A percentile compares a stretch with the other conserved stretches of the same genome.
Evolutionary conservation across 331 rosid species (phyloP).

Genomic region (Quercus tomentella): DNA sequence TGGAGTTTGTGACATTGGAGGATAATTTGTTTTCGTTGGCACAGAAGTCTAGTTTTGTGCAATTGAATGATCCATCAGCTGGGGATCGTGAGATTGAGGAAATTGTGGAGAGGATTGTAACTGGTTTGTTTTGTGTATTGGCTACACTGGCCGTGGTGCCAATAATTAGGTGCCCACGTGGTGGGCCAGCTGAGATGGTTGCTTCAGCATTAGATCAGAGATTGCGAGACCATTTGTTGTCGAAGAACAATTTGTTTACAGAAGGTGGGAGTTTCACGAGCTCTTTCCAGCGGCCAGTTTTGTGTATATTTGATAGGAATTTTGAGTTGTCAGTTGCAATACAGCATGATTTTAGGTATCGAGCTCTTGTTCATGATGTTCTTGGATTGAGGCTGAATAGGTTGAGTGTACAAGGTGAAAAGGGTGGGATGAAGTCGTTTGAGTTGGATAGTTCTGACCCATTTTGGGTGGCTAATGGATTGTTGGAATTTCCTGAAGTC

Average conservation of each 20-base stretch:
- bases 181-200: constrained; percentile 93
- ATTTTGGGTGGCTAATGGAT: constrained; percentile 79
- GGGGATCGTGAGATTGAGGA: constrained; percentile 91
- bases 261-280: constrained; percentile 67
- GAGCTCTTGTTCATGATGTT: constrained; percentile 79
- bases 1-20: constrained; percentile 82
- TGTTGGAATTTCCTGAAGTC: constrained; percentile 75
- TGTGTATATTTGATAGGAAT: constrained; percentile 83
- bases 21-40: constrained; percentile 76
- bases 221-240: constrained; percentile 74
- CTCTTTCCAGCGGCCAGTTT: constrained; percentile 82
- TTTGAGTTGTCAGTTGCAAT: constrained; percentile 84
- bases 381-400: constrained; percentile 82
- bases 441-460: constrained; percentile 76
- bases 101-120: constrained; percentile 62
- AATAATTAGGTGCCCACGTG: constrained; percentile 67
- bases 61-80: constrained; percentile 80
- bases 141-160: constrained; percentile 84
- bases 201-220: constrained; percentile 81
- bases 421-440: constrained; percentile 75
- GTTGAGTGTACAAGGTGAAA: constrained; percentile 76
- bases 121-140: constrained; percentile 75
- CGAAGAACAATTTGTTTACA: constrained; percentile 69
- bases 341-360: constrained; percentile 87
- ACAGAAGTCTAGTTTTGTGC: constrained; percentile 59